A percentile compares a stretch with the other conserved stretches of the same genome.
phyloP scores from a whole-genome alignment of 306 rosid genomes.

The Astragalus membranaceus region DNA sequence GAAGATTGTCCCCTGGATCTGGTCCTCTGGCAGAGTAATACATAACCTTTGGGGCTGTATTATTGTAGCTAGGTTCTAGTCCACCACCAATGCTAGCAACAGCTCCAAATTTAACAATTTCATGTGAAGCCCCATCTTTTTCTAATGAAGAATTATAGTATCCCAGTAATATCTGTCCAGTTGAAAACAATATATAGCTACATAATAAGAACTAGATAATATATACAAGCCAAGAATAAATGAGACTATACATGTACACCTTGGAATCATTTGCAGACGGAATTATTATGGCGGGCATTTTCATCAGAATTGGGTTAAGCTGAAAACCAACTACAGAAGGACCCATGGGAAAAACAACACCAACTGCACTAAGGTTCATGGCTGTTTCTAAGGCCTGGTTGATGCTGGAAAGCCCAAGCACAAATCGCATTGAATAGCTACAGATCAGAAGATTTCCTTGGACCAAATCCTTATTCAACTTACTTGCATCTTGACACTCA shows the following conservation, averaged over 20 bases:
- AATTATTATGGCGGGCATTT: slow-evolving; percentile 77
- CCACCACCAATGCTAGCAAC: slow-evolving; percentile 80
- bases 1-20: slow-evolving; percentile 83
- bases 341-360: slow-evolving; percentile 79
- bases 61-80: slow-evolving; percentile 54
- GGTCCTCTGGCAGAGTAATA: slow-evolving; percentile 99
- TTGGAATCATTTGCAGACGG: slow-evolving; percentile 78
- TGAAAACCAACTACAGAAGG: slow-evolving; percentile 72
- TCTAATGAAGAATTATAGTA: slow-evolving; percentile 86
- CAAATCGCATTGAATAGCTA: slow-evolving; percentile 81
- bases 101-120: slow-evolving; percentile 66
- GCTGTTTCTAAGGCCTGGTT: slow-evolving; percentile 67
- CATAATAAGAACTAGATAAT: background rate
- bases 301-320: slow-evolving; percentile 83
- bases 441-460: slow-evolving; percentile 82
- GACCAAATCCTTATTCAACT: slow-evolving; percentile 50
- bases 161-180: slow-evolving; percentile 51
- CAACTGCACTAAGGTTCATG: slow-evolving; percentile 73
- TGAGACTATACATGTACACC: slow-evolving; percentile 31
- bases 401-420: slow-evolving; percentile 77
- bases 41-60: slow-evolving; percentile 70
- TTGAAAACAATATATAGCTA: background rate
- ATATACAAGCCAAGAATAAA: background rate
- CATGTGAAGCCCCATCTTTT: slow-evolving; percentile 50
- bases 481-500: slow-evolving; percentile 82